Evolutionary conservation across 768 basidiomycete genomes (phyloP), one percentile per base, ranked within the genome.

Genomic region (Boletales sp.): DNA sequence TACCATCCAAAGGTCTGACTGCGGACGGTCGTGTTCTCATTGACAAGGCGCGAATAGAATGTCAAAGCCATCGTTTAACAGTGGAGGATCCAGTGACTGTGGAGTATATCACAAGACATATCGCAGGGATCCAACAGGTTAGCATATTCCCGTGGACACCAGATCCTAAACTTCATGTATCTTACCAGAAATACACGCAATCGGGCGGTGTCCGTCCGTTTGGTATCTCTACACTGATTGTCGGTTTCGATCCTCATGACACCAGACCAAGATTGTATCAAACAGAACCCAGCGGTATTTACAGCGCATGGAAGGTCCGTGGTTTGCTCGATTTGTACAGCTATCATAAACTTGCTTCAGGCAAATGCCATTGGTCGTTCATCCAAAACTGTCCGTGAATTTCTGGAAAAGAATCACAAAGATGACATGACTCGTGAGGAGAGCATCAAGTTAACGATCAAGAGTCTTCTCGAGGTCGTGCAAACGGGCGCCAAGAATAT

Each of bases 401-500:
- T 98, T 71, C 70, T 99, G 50, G 97, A 99, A 73, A 98, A 97
- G 78, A 95, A 97, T 60, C 91, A 95, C 71, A 91, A 86, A 60
- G 93, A 97, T 54, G 91, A 90, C 56, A 76, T 97, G 74, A 75
- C 81, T 8, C 77, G 90, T 52, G 93, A 93, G 43, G 93, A 97
- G 52, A 85, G 87, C 45, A 89, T 99, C 69, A 97, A 97, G 69
- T 73, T 99, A 42, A 93, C 97, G 0, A 82, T 99, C 54, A 98
- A 97, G 75, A 89, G 87, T 65, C 74, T 99, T 60, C 76, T 99
- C 19, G 97, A 99, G 69, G 94, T 99, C 34, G 97, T 99, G 8
- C 97, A 98, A 72, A 97, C 97, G 2, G 97, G 97, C n/a, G 97
- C 97, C 5, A 98, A 98, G 77, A 99, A 99, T 70, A 98, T 99